phyloP scores from a whole-genome alignment of 306 rosid genomes.

The Gastrolobium bilobum region DNA sequence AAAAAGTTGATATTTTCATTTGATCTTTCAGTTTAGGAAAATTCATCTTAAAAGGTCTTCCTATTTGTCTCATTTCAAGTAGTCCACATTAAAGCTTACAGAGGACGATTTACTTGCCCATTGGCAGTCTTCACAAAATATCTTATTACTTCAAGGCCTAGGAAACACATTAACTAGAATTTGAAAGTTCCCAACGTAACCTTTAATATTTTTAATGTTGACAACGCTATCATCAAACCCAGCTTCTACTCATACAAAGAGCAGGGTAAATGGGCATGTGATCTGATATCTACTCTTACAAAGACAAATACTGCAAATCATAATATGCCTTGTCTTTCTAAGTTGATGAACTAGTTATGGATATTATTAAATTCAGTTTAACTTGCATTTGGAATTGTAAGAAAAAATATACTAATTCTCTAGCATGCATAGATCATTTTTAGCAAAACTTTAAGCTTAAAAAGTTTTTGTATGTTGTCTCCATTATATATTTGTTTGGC shows the following conservation, averaged over 20 bases:
- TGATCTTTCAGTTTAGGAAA: conserved; percentile 11
- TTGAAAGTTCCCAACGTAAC: neutral
- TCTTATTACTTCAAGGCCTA: neutral
- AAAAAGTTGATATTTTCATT: conserved; percentile 13
- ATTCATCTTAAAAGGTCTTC: neutral
- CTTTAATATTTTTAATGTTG: neutral
- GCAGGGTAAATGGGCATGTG: neutral
- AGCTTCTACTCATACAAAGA: neutral
- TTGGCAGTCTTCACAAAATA: neutral
- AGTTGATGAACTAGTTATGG: neutral
- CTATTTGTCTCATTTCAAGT: conserved; percentile 29
- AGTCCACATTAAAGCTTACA: conserved; percentile 11
- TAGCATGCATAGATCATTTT: neutral
- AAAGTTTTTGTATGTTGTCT: conserved; percentile 21
- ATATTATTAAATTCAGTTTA: neutral
- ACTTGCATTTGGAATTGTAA: neutral
- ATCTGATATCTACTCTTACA: neutral
- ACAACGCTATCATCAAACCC: neutral
- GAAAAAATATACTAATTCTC: neutral
- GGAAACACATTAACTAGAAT: neutral
- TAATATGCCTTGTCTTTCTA: neutral
- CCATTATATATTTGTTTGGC: neutral
- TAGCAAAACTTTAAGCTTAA: conserved; percentile 3
- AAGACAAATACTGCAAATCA: neutral
- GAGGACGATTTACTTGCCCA: neutral